These are phyloP conservation scores for Blastobotrys proliferans DNA, from an alignment of 1,139 yeast species.

Conservation along the genomic window DNA sequence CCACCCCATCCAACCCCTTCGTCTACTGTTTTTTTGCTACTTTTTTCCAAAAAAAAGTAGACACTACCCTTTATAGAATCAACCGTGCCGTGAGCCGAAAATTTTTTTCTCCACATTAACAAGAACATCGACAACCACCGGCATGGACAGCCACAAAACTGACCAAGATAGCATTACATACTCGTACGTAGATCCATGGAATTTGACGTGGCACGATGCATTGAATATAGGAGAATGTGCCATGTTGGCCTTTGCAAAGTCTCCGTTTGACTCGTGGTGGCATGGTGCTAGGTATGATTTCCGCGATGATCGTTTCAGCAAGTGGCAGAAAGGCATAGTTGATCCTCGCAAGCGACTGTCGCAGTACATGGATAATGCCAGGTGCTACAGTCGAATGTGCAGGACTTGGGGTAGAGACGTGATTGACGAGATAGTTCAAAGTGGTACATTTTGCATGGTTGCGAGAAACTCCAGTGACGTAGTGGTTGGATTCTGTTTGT, in stretches of 20 bases:
- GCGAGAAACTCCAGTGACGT: background rate
- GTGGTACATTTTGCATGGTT: background rate
- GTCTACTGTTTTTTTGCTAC: too few relatives aligned
- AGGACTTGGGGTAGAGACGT: constrained; percentile 16
- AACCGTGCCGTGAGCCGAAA: too few relatives aligned
- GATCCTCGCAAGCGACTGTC: constrained; percentile 16
- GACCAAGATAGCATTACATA: too few relatives aligned
- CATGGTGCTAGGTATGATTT: constrained; percentile 17
- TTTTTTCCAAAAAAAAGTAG: too few relatives aligned
- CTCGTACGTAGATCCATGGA: constrained; percentile 2
- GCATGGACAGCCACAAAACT: too few relatives aligned
- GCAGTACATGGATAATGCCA: constrained; percentile 15
- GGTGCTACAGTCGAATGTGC: constrained; percentile 11
- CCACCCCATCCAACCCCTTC: too few relatives aligned
- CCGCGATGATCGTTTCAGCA: constrained; percentile 6
- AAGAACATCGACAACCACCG: too few relatives aligned
- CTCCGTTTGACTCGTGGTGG: constrained; percentile 15
- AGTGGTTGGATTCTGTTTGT: background rate
- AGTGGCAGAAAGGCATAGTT: constrained; percentile 5
- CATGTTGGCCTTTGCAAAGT: constrained; percentile 15
- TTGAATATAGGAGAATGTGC: constrained; percentile 16
- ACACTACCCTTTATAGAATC: too few relatives aligned
- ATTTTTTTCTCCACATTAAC: too few relatives aligned
- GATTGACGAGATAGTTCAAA: constrained; percentile 1
- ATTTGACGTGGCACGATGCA: constrained; percentile 11